Conservation (phyloP, 305 asterid species). For the Nicotiana rustica region DNA sequence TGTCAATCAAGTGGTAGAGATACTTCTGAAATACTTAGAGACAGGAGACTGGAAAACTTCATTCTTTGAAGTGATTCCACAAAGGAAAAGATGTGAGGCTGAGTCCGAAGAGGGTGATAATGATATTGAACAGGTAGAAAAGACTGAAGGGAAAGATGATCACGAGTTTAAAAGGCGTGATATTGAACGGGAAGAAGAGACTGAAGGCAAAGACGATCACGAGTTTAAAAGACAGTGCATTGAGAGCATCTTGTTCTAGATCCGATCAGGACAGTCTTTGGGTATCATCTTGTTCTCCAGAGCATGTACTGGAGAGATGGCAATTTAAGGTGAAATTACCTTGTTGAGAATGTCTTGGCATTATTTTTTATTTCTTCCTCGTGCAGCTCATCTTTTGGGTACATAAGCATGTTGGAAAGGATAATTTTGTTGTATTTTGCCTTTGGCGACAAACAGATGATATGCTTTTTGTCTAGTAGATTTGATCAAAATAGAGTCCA, state of each 20-base stretch:
- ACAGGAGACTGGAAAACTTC: conserved; percentile 80
- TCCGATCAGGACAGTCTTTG: neutral
- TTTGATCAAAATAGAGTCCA: neutral
- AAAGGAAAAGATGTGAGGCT: conserved; percentile 72
- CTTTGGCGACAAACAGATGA: neutral
- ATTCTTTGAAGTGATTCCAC: conserved; percentile 87
- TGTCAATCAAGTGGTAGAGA: conserved; percentile 90
- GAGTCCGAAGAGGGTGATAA: conserved; percentile 47
- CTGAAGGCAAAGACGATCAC: conserved; percentile 46
- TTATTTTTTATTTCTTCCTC: conserved; percentile 1
- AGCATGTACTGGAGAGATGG: neutral
- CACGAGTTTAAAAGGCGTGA: neutral
- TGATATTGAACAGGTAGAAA: conserved; percentile 30
- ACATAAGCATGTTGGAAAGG: conserved; percentile 2
- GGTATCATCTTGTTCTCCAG: neutral
- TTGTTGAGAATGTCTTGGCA: neutral
- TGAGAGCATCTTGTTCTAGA: conserved; percentile 32
- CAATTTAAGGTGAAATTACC: neutral
- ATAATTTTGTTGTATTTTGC: conserved; percentile 16
- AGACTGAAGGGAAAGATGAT: conserved; percentile 6
- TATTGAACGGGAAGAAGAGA: conserved; percentile 34
- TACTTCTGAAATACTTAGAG: conserved; percentile 81
- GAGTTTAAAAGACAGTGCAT: conserved; percentile 70
- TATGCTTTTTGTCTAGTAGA: neutral
- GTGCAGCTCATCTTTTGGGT: conserved; percentile 21